A percentile compares a stretch with the other conserved stretches of the same genome.
Conservation (phyloP, 2,329 filamentous ascomycete genomes). For the Biscogniauxia sp. region DNA sequence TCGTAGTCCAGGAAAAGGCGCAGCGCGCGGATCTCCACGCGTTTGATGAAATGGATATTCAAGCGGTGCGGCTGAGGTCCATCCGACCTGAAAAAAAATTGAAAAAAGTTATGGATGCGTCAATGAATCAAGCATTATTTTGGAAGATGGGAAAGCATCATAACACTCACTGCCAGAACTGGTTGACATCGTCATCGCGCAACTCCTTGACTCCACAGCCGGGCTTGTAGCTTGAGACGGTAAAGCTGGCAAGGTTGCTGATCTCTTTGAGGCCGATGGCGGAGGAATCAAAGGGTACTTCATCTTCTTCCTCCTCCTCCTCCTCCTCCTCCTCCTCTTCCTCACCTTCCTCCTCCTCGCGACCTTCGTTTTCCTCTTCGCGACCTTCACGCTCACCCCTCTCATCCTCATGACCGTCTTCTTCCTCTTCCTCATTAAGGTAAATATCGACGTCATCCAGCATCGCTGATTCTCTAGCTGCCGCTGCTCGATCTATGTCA, state of each 20-base stretch:
- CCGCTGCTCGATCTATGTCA: slow-evolving; percentile 3
- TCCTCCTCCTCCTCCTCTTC: slow-evolving; percentile 31
- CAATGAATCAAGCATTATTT: no score
- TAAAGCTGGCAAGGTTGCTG: slow-evolving; percentile 79
- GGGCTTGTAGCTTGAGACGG: slow-evolving; percentile 77
- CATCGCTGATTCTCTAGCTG: background rate
- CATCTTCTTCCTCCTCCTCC: slow-evolving; percentile 36
- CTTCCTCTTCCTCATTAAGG: slow-evolving; percentile 14
- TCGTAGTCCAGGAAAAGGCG: slow-evolving; percentile 89
- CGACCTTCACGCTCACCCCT: slow-evolving; percentile 25
- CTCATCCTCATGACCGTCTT: slow-evolving; percentile 20
- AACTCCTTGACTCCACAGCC: slow-evolving; percentile 77
- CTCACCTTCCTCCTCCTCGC: slow-evolving; percentile 30
- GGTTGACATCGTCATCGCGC: slow-evolving; percentile 67
- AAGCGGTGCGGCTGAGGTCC: slow-evolving; percentile 80
- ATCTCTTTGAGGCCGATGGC: slow-evolving; percentile 72
- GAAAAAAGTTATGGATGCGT: no score
- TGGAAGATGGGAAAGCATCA: no score
- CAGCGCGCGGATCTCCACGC: slow-evolving; percentile 74
- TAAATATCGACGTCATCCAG: slow-evolving; percentile 5
- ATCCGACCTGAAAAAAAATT: slow-evolving; percentile 58
- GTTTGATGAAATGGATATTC: slow-evolving; percentile 82
- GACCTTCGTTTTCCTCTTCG: slow-evolving; percentile 22
- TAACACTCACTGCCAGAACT: slow-evolving; percentile 72
- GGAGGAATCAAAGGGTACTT: slow-evolving; percentile 48